Conservation (phyloP, 192 early-diverging fungal species). For the Backusella psychrophila region DNA sequence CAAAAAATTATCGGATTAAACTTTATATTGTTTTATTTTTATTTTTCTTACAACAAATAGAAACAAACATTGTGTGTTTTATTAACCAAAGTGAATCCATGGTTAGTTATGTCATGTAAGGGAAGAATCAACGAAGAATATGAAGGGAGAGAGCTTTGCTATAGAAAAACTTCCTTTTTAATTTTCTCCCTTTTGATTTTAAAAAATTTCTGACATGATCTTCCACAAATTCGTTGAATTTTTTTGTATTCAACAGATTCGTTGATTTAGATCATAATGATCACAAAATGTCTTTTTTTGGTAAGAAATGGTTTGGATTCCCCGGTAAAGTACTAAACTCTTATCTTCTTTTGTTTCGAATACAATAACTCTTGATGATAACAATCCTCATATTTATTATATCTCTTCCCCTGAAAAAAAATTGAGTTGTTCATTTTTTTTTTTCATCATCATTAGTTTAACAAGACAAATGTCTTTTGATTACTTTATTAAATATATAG, state of each 20-base stretch:
- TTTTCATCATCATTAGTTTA: not conserved
- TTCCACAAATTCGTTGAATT: not conserved
- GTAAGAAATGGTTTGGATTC: not conserved
- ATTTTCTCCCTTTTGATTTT: not conserved
- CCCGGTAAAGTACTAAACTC: not conserved
- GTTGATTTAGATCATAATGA: not conserved
- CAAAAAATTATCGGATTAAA: not conserved
- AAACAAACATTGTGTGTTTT: not conserved
- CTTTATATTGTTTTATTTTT: not conserved
- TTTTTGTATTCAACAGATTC: not conserved
- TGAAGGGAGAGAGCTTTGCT: not conserved
- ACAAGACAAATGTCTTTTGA: not conserved
- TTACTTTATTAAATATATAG: not conserved
- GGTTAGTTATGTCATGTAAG: not conserved
- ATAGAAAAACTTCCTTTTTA: not conserved
- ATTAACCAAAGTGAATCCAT: not conserved
- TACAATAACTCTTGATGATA: not conserved
- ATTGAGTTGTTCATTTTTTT: not conserved
- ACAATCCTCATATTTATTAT: not conserved
- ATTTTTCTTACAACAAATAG: not conserved
- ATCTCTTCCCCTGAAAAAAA: not conserved
- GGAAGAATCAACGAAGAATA: not conserved
- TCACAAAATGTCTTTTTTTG: not conserved
- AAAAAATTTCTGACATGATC: not conserved
- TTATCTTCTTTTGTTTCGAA: not conserved